Evolutionary conservation across 2,329 filamentous ascomycete genomes (phyloP).

Genomic region (Zalaria obscura): DNA sequence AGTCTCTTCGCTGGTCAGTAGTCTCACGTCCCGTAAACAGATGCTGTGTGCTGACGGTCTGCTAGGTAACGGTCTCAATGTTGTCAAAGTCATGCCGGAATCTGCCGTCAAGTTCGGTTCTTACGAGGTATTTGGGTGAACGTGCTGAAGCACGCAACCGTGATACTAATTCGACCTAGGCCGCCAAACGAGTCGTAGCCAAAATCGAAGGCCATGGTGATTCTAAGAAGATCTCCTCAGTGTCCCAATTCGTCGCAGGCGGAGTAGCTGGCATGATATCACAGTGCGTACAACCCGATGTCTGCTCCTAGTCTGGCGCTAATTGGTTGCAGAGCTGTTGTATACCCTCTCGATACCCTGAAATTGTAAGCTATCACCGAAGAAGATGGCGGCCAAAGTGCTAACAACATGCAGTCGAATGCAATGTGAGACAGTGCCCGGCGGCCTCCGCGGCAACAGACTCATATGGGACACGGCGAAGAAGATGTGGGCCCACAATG

Average conservation of each 20-base stretch:
- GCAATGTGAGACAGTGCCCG: conserved; percentile 86
- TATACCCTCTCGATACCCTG: conserved; percentile 84
- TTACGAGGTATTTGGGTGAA: conserved; percentile 51
- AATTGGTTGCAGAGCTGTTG: conserved; percentile 48
- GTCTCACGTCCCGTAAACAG: conserved; percentile 4
- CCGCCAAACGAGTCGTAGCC: conserved; percentile 75
- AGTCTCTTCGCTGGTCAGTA: conserved; percentile 81
- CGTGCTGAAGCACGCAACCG: background rate
- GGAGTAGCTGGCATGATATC: conserved; percentile 88
- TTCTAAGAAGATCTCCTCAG: conserved; percentile 61
- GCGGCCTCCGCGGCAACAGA: conserved; percentile 67
- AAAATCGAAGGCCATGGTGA: conserved; percentile 79
- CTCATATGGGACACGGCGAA: conserved; percentile 70
- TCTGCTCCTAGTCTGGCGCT: background rate
- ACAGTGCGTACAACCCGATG: conserved; percentile 44
- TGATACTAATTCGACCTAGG: conserved; percentile 28
- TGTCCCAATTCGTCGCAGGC: conserved; percentile 81
- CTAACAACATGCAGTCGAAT: conserved; percentile 44
- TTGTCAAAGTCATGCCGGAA: conserved; percentile 96
- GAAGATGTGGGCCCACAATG: conserved; percentile 73
- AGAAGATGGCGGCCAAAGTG: background rate
- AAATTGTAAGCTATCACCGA: conserved; percentile 43
- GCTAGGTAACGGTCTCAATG: conserved; percentile 85
- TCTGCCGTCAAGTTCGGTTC: conserved; percentile 97
- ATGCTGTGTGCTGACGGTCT: conserved; percentile 6